A percentile compares a stretch with the other conserved stretches of the same genome.
Evolutionary conservation across 108 stramenopile genomes (phyloP).

Genomic region (Nitzschia sp.): DNA sequence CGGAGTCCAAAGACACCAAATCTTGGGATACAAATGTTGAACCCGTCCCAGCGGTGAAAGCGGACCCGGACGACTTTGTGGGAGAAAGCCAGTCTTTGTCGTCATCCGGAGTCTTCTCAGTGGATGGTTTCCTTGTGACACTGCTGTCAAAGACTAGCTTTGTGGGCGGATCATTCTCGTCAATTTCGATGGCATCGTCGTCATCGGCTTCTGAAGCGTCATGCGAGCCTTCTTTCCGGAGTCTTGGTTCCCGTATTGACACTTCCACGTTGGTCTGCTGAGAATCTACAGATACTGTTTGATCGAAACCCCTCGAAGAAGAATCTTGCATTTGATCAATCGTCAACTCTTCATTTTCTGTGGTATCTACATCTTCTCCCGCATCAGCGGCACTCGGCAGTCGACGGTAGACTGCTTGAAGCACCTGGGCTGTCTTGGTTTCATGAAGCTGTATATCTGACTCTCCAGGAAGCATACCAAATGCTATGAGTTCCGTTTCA

Average conservation of each 20-base stretch:
- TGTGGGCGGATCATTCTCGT: too few relatives aligned
- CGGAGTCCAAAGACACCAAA: not conserved
- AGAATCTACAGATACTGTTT: constrained; percentile 1
- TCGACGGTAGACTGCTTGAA: constrained; percentile 13
- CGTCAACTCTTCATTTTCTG: not conserved
- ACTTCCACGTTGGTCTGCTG: constrained; percentile 9
- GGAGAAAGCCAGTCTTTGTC: not conserved
- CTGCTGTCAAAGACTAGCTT: too few relatives aligned
- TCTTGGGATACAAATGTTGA: not conserved
- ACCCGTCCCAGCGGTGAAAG: not conserved
- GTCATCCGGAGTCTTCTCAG: not conserved
- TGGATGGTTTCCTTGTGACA: not conserved
- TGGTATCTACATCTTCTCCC: not conserved
- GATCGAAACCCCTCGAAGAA: too few relatives aligned
- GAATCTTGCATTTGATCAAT: not conserved
- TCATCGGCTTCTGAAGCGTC: too few relatives aligned
- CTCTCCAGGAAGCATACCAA: constrained; percentile 48
- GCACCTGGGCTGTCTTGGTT: constrained; percentile 19
- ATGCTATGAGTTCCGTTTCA: constrained; percentile 57
- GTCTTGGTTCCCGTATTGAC: not conserved
- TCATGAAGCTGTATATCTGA: constrained; percentile 16
- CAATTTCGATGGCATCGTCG: too few relatives aligned
- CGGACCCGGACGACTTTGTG: not conserved
- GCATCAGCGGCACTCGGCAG: constrained; percentile 29
- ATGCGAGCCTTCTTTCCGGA: too few relatives aligned